phyloP scores from a whole-genome alignment of 768 basidiomycete genomes.

The Rhodotorula diobovata region DNA sequence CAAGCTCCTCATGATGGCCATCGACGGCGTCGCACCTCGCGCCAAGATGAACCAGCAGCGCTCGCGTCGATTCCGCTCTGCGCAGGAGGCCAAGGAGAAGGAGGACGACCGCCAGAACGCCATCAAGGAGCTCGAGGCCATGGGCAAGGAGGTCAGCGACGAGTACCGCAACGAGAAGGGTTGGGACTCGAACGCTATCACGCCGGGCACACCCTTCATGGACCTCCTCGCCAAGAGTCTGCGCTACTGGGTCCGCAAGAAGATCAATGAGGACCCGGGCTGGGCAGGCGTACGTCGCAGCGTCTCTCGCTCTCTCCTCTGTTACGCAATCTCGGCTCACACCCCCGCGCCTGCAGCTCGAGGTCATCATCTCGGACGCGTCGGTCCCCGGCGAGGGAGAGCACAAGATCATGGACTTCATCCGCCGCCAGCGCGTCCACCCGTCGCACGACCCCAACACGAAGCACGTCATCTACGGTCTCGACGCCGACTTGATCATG shows the following conservation, averaged over 20 bases:
- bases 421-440: constrained; percentile 80
- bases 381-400: constrained; percentile 98
- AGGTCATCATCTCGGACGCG: constrained; percentile 95
- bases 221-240: constrained; percentile 77
- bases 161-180: constrained; percentile 75
- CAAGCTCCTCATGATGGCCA: constrained; percentile 95
- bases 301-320: background rate
- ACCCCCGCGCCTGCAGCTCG: constrained; percentile 56
- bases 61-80: constrained; percentile 86
- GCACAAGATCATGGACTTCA: constrained; percentile 99
- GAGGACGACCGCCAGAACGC: constrained; percentile 80
- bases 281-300: constrained; percentile 78
- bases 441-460: constrained; percentile 92
- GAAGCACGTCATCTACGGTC: constrained; percentile 91
- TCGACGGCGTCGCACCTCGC: constrained; percentile 54
- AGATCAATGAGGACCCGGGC: constrained; percentile 89
- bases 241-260: constrained; percentile 92
- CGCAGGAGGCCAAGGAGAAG: constrained; percentile 91
- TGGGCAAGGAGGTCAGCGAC: constrained; percentile 75
- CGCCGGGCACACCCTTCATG: constrained; percentile 98
- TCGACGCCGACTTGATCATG: constrained; percentile 99
- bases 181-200: constrained; percentile 99
- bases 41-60: constrained; percentile 99
- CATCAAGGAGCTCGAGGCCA: constrained; percentile 81
- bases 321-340: background rate